Percentiles rank a stretch among this genome's conserved stretches.
phyloP scores from a whole-genome alignment of 139 green algal genomes.

The Closterium sp. region DNA sequence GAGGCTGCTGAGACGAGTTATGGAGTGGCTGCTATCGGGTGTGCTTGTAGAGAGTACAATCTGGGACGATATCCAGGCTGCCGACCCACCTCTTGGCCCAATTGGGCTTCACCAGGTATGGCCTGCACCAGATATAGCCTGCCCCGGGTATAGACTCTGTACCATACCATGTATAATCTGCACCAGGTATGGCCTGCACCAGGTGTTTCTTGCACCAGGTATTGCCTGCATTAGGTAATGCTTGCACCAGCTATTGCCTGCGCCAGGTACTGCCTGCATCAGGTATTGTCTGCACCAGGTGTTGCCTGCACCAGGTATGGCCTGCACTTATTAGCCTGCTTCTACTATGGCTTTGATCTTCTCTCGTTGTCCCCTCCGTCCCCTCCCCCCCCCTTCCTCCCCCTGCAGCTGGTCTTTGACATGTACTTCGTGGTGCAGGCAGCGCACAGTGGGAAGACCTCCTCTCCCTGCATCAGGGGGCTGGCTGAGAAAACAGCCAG shows the following conservation, averaged over 20 bases:
- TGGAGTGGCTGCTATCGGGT: neutral
- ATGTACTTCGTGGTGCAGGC: neutral
- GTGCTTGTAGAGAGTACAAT: neutral
- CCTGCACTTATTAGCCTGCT: too few species aligned
- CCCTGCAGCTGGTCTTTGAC: neutral
- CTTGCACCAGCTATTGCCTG: neutral
- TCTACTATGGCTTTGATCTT: too few species aligned
- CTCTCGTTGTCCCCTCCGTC: neutral
- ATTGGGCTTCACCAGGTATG: neutral
- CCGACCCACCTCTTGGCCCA: neutral
- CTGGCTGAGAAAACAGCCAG: too few species aligned
- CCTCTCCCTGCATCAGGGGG: too few species aligned
- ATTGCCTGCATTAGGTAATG: neutral
- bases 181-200: too few species aligned
- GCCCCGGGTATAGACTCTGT: neutral
- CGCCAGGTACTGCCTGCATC: too few species aligned
- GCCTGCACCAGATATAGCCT: neutral
- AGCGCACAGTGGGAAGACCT: neutral
- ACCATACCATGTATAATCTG: neutral
- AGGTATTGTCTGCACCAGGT: too few species aligned
- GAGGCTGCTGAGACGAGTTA: neutral
- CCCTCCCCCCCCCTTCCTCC: neutral
- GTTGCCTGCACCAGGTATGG: too few species aligned
- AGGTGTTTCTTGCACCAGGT: too few species aligned
- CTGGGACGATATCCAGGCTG: neutral